Evolutionary conservation across 1,284 basidiomycete genomes (phyloP).

Genomic region (Xerocomus minutiporus): DNA sequence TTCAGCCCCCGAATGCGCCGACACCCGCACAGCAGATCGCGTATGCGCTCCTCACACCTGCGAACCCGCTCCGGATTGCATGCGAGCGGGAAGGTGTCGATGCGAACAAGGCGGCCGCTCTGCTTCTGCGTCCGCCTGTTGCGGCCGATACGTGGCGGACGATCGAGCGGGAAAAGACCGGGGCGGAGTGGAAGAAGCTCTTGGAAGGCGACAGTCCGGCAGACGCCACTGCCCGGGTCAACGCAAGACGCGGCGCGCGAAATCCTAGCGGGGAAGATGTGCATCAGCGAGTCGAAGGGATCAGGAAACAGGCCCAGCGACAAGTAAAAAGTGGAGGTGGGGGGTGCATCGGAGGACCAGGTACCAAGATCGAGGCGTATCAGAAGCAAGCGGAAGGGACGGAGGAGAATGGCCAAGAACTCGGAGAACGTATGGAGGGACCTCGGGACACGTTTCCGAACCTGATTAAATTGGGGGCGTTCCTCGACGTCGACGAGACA

Average conservation of each 20-base stretch:
- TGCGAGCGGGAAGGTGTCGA: conserved; percentile 28
- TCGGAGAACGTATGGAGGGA: background rate
- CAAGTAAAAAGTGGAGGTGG: background rate
- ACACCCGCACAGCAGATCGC: conserved; percentile 55
- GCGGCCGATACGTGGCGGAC: conserved; percentile 9
- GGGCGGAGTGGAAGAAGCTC: conserved; percentile 16
- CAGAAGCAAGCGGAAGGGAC: background rate
- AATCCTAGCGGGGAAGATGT: background rate
- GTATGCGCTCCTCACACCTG: conserved; percentile 44
- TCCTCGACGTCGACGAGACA: conserved; percentile 22
- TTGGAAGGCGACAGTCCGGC: conserved; percentile 3
- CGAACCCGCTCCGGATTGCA: conserved; percentile 22
- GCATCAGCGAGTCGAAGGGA: background rate
- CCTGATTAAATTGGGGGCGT: conserved; percentile 9
- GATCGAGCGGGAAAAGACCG: conserved; percentile 19
- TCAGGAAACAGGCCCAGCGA: background rate
- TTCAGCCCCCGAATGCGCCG: conserved; percentile 53
- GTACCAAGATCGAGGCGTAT: conserved; percentile 7
- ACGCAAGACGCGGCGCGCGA: background rate
- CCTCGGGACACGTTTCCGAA: conserved; percentile 2
- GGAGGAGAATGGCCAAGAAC: background rate
- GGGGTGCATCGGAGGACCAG: background rate
- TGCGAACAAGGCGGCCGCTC: conserved; percentile 12
- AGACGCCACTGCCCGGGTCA: background rate
- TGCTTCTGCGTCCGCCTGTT: conserved; percentile 11